phyloP scores from a whole-genome alignment of 768 basidiomycete genomes.

The Kwoniella dendrophila region DNA sequence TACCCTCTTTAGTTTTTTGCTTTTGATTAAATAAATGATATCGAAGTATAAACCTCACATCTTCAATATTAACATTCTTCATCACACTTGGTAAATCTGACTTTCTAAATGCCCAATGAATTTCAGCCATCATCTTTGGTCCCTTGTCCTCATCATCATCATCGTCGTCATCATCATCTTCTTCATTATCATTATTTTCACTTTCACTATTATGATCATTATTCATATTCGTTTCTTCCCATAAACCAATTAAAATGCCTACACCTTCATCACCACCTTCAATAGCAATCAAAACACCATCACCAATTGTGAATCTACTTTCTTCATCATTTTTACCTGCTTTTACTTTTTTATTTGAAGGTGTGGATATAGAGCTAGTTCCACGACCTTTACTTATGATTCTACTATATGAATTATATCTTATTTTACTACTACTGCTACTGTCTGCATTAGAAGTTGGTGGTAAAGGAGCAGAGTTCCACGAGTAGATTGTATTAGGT shows the following conservation, averaged over 20 bases:
- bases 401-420: constrained; percentile 37
- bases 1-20: neutral
- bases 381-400: constrained; percentile 13
- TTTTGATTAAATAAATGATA: neutral
- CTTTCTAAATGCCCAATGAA: constrained; percentile 54
- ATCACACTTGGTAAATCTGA: constrained; percentile 52
- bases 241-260: constrained; percentile 46
- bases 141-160: constrained; percentile 31
- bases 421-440: neutral
- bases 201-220: constrained; percentile 22
- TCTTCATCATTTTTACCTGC: constrained; percentile 38
- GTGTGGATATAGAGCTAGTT: constrained; percentile 14
- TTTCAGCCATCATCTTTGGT: constrained; percentile 48
- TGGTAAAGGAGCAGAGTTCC: constrained; percentile 34
- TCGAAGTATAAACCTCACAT: constrained; percentile 37
- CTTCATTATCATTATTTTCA: constrained; percentile 14
- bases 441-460: constrained; percentile 1
- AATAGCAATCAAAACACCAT: constrained; percentile 48
- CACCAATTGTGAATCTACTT: constrained; percentile 46
- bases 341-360: constrained; percentile 12
- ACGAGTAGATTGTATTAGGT: constrained; percentile 34
- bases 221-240: constrained; percentile 37
- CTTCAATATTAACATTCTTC: constrained; percentile 48
- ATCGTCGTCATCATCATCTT: constrained; percentile 28
- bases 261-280: constrained; percentile 50